Conservation (phyloP, 768 basidiomycete species). For the Termitomyces sp. region DNA sequence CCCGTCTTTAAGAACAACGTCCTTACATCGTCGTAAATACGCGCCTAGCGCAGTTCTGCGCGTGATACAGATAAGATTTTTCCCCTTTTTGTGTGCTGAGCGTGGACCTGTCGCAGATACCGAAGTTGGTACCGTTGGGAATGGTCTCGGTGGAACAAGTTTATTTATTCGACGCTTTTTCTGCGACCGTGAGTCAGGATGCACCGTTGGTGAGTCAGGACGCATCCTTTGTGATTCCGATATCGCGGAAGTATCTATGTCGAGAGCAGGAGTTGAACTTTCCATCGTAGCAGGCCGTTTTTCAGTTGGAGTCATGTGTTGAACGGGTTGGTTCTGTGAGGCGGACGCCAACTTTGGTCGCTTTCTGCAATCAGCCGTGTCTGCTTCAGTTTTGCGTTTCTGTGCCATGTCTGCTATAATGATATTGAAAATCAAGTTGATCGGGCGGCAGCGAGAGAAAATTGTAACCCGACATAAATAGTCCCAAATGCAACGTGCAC, state of each 20-base stretch:
- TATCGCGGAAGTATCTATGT: not conserved
- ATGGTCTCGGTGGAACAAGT: slow-evolving; percentile 69
- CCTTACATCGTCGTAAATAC: slow-evolving; percentile 76
- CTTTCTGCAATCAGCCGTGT: slow-evolving; percentile 19
- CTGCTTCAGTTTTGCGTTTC: slow-evolving; percentile 34
- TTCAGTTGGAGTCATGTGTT: slow-evolving; percentile 4
- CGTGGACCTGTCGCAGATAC: slow-evolving; percentile 77
- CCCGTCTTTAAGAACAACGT: slow-evolving; percentile 68
- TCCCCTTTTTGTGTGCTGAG: slow-evolving; percentile 74
- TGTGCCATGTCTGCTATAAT: slow-evolving; percentile 13
- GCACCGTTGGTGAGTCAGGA: not conserved
- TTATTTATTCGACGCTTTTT: slow-evolving; percentile 44
- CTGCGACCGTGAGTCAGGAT: slow-evolving; percentile 6
- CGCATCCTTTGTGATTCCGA: not conserved
- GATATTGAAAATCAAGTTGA: slow-evolving; percentile 3
- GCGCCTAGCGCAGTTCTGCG: slow-evolving; percentile 67
- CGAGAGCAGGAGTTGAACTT: not conserved
- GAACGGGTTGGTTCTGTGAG: slow-evolving; percentile 8
- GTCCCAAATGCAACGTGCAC: slow-evolving; percentile 15
- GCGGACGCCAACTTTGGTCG: slow-evolving; percentile 24
- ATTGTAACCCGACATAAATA: slow-evolving; percentile 14
- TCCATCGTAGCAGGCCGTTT: not conserved
- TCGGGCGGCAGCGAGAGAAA: slow-evolving; percentile 13
- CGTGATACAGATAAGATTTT: slow-evolving; percentile 74
- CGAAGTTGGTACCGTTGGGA: slow-evolving; percentile 68